Evolutionary conservation across 2,329 filamentous ascomycete genomes (phyloP), one percentile per base, ranked within the genome.

Genomic region (Saccharata proteae): DNA sequence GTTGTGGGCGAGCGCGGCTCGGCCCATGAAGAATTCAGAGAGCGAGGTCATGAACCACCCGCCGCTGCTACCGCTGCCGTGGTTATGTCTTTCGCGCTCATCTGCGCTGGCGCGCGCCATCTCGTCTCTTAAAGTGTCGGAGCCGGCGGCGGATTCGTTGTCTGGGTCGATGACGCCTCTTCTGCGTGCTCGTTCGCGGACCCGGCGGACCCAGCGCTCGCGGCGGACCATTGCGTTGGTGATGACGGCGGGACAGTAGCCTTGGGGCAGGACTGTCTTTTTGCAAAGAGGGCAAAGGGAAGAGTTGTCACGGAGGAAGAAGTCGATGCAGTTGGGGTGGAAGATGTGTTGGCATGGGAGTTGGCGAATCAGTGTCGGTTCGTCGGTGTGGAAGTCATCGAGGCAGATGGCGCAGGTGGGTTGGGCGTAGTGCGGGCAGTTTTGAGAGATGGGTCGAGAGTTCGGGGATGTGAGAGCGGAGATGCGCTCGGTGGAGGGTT

Each of bases 241-340:
- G 16, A 92, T 75, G 12, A 66, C 65, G 1, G 62, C 58, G 0
- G 63, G 61, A 38, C 62, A 65, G 31, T 57, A 67, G 12, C 65
- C 82, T 60, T 43, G 52, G 46, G 86, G 85, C 1, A 94, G 59
- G 46, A 86, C 82, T 29, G 72, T 81, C 38, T 77, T 72, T 53
- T 93, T 94, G 64, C 90, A 98, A 44, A 93, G 64, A 1, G 90
- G 88, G 47, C 90, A 98, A 2, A 94, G 65, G 12, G 82, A 92
- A 49, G 81, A 92, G 48, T 79, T 78, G 33, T 75, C 67, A 25
- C 69, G 66, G 9, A 96, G 64, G 45, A 90, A 93, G 14, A 77
- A 71, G 48, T 96, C 86, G 40, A 96, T 86, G 48, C 90, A 98
- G 41, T 81, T 78, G 0, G 82, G 79, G 43, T 98, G 88, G 55